phyloP scores from a whole-genome alignment of 2,329 filamentous ascomycete genomes.

The Aspergillus ustus region DNA sequence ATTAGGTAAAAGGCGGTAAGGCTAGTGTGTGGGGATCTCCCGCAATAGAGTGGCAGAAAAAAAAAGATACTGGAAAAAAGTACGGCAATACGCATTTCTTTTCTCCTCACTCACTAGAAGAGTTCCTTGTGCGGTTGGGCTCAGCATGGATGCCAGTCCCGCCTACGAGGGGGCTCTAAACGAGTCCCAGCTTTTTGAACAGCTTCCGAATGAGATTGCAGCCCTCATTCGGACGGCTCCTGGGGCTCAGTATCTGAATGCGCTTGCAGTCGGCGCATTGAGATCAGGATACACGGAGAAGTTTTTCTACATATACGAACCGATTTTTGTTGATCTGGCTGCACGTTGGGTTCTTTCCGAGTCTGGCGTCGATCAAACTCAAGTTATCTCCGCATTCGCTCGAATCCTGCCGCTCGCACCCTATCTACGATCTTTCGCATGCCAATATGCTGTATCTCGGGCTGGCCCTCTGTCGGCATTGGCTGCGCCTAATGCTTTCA shows the following conservation, averaged over 20 bases:
- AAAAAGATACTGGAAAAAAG: slow-evolving; percentile 34
- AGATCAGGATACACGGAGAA: slow-evolving; percentile 70
- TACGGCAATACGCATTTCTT: slow-evolving; percentile 20
- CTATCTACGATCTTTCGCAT: slow-evolving; percentile 74
- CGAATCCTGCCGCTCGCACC: slow-evolving; percentile 81
- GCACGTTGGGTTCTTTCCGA: slow-evolving; percentile 70
- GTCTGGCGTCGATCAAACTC: slow-evolving; percentile 38
- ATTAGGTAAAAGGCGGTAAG: slow-evolving; percentile 34
- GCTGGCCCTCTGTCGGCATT: slow-evolving; percentile 40
- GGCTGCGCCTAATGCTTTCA: slow-evolving; percentile 35
- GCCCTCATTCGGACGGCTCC: slow-evolving; percentile 67
- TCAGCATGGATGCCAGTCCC: slow-evolving; percentile 45
- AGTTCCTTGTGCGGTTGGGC: slow-evolving; percentile 41
- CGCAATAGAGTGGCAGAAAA: slow-evolving; percentile 31
- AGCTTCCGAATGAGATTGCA: slow-evolving; percentile 72
- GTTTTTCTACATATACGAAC: slow-evolving; percentile 75
- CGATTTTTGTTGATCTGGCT: slow-evolving; percentile 79
- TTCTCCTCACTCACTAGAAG: slow-evolving; percentile 35
- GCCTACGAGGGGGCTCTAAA: slow-evolving; percentile 57
- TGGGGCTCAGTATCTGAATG: slow-evolving; percentile 70
- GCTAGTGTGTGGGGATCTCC: slow-evolving; percentile 32
- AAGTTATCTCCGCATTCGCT: slow-evolving; percentile 72
- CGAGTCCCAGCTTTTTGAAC: slow-evolving; percentile 56
- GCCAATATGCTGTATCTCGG: slow-evolving; percentile 50
- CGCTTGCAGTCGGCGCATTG: slow-evolving; percentile 71